Base-by-base conservation (phyloP, 225 moss, liverwort and hornwort genomes). In the Bryoerythrophyllum caledonicum region DNA sequence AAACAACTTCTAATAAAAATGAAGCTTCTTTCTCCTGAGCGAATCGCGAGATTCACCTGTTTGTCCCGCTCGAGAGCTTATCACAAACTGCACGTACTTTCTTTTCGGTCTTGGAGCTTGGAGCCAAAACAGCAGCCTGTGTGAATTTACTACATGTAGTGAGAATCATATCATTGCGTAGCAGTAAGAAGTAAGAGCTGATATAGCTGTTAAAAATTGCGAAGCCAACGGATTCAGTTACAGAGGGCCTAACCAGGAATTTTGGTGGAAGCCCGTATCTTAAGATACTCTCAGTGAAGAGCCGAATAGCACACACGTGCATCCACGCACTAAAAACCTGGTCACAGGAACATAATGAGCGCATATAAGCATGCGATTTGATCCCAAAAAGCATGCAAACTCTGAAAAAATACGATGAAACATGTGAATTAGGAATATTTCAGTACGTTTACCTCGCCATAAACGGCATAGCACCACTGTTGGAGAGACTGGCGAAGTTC, bases 321-420 rank as follows among this genome's bases (percentile, higher is more conserved):
- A 96, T 96, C 96, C 96, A 96, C 48, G 96, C 80, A 87, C 92
- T 94, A 56, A 96, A 92, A 28, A 93, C 77, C 95, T 95, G 87
- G 60, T 44, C 72, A 71, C 44, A 61, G 46, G 8, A 71, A 27
- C 41, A 72, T 57, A 59, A 64, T 57, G 41, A 64, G 52, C 55
- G 56, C 63, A 68, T 26, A 28, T 74, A 21, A 81, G 56, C 32
- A 67, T 74, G 28, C 28, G 61, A 35, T 71, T 63, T 25, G 13
- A 57, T 72, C 23, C 9, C 17, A 41, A 20, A 24, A 52, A 63
- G 28, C 24, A 77, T 40, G 60, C 41, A 66, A 57, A 54, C 52
- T 38, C 13, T 74, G 34, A 40, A n/a, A 57, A 75, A 26, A n/a
- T 62, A 46, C 25, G 32, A 48, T 35, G 37, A 17, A 68, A 55